Base-by-base conservation (phyloP, 371 early-diverging fungal genomes). In the Mortierella sp. region DNA sequence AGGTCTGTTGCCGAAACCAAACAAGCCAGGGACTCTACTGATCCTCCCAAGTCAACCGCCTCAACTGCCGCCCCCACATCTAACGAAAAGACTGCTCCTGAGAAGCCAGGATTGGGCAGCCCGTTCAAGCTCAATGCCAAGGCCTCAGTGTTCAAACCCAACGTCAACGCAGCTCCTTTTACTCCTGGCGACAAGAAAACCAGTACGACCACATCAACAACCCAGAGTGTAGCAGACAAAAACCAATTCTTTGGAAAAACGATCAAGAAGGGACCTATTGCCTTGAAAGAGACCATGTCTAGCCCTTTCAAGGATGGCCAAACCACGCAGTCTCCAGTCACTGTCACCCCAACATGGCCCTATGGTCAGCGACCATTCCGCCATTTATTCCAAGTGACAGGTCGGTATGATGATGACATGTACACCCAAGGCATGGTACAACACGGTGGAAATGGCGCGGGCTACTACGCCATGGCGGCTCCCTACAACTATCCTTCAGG, bases 81-180 rank as follows among this genome's bases (percentile, higher is more conserved):
- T n/a, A n/a, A n/a, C n/a, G 53, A 57, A 40, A 63, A 61, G 31
- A 41, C 59, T 3, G 58, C 60, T 9, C 67, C 77, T 7, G 69
- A 80, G 21, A 80, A 73, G 17, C 39, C 81, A 7, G 60, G 73
- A 4, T 60, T 81, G 14, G 78, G 74, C 47, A 61, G 56, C 34
- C 65, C 67, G 24, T 94, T 94, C 79, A 94, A 93, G 60, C 86
- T 95, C 65, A 96, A 95, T 67, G 86, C 86, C 43, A 92, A 92
- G 55, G 97, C 95, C 2, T 86, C 89, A 2, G 93, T 92, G 40
- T 97, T 96, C 80, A 95, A 92, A 60, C 95, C 95, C 17, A 94
- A 93, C 54, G 90, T 89, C n/a, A 67, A 86, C 19, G 94, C 94
- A 3, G 73, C 89, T 22, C 86, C 87, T 2, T 94, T 94, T 78